Conservation (phyloP, 306 rosid species). For the Acacia crassicarpa region DNA sequence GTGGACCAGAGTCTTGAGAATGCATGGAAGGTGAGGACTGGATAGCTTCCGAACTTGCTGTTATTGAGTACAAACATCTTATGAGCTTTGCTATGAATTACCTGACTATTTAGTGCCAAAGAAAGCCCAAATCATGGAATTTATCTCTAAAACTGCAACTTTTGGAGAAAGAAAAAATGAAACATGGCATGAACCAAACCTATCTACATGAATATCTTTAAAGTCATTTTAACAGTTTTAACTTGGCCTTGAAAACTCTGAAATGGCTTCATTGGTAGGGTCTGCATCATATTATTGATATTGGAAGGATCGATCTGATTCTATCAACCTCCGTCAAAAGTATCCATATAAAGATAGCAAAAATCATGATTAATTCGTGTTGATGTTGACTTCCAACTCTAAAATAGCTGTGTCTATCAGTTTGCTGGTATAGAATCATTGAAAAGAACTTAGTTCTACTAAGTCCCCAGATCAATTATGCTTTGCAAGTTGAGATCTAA, state of each 20-base stretch:
- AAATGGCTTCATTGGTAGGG: conserved; percentile 3
- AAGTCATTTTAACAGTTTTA: conserved; percentile 9
- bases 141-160: conserved; percentile 11
- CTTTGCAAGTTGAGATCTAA: conserved; percentile 12
- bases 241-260: conserved; percentile 19
- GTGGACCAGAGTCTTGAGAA: conserved; percentile 93
- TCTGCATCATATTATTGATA: conserved; percentile 2
- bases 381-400: conserved; percentile 5
- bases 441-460: conserved; percentile 1
- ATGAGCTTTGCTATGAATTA: conserved; percentile 13
- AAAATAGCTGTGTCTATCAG: conserved; percentile 15
- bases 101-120: neutral
- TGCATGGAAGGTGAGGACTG: conserved; percentile 92
- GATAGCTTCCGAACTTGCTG: conserved; percentile 20
- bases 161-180: neutral
- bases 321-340: conserved; percentile 10
- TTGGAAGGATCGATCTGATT: neutral
- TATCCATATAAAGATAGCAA: neutral
- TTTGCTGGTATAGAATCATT: conserved; percentile 10
- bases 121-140: conserved; percentile 2
- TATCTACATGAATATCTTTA: conserved; percentile 17
- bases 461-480: neutral
- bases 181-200: neutral
- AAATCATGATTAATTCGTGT: neutral
- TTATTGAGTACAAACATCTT: conserved; percentile 11